Evolutionary conservation across 2,329 filamentous ascomycete species (phyloP).

Genomic region (Tolypocladium nubicola): DNA sequence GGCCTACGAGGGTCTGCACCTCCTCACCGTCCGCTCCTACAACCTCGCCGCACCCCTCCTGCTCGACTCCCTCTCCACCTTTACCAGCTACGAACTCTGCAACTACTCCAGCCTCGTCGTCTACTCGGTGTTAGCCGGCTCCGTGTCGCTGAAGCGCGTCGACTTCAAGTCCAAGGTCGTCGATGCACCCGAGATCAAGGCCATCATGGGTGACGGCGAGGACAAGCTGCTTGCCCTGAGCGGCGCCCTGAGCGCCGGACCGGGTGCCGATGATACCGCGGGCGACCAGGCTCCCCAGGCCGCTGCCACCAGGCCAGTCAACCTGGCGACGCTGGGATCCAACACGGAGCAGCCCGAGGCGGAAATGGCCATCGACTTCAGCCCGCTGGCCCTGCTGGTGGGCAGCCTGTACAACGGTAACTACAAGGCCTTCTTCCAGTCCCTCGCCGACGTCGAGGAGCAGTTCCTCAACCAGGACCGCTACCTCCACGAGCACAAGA

Average conservation of each 20-base stretch:
- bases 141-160: conserved; percentile 86
- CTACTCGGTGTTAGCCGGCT: conserved; percentile 90
- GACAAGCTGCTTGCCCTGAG: conserved; percentile 78
- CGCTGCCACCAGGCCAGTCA: conserved; percentile 56
- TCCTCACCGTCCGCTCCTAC: conserved; percentile 87
- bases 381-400: conserved; percentile 76
- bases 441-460: conserved; percentile 82
- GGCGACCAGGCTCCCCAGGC: conserved; percentile 44
- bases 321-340: conserved; percentile 73
- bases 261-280: conserved; percentile 70
- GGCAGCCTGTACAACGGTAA: conserved; percentile 87
- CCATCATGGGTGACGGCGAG: conserved; percentile 81
- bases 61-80: conserved; percentile 93
- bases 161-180: conserved; percentile 99
- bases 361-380: conserved; percentile 81
- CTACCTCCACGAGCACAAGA: conserved; percentile 89
- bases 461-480: conserved; percentile 89
- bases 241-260: conserved; percentile 71
- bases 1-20: conserved; percentile 92
- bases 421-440: conserved; percentile 89
- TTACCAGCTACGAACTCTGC: conserved; percentile 97
- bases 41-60: conserved; percentile 82
- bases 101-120: conserved; percentile 91
- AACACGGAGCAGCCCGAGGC: conserved; percentile 63
- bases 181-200: conserved; percentile 95